Conservation (phyloP, 805 yeast species). For the Aciculoconidium aculeatum region DNA sequence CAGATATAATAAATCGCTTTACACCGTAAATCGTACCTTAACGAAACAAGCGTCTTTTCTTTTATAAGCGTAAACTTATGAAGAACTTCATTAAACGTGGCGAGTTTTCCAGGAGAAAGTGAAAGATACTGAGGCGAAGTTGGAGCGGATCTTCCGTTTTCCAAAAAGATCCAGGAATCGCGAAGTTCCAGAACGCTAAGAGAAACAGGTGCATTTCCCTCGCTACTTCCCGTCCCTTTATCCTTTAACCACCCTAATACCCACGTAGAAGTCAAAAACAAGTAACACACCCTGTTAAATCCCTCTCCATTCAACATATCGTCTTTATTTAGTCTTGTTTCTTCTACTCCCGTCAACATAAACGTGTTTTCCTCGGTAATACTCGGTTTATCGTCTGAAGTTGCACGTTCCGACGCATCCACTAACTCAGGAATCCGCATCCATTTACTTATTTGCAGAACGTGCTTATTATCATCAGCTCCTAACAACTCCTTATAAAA, state of each 20-base stretch:
- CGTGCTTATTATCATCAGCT: constrained; percentile 19
- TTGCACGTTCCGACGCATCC: constrained; percentile 13
- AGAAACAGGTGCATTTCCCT: too few relatives aligned
- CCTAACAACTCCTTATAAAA: constrained; percentile 32
- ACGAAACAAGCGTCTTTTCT: constrained; percentile 36
- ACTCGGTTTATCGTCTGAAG: constrained; percentile 9
- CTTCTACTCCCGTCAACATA: constrained; percentile 13
- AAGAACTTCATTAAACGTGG: constrained; percentile 33
- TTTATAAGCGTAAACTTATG: constrained; percentile 28
- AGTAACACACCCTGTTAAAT: constrained; percentile 45
- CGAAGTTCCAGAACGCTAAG: too few relatives aligned
- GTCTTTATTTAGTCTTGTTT: constrained; percentile 32
- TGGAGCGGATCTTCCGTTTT: constrained; percentile 26
- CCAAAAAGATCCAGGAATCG: constrained; percentile 37
- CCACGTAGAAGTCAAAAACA: constrained; percentile 53
- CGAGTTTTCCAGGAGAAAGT: constrained; percentile 23
- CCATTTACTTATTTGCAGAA: constrained; percentile 27
- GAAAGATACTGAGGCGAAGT: constrained; percentile 21
- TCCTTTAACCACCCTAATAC: constrained; percentile 57
- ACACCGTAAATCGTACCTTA: constrained; percentile 54
- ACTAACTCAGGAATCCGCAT: constrained; percentile 26
- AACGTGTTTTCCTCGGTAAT: constrained; percentile 3
- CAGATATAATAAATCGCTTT: constrained; percentile 48
- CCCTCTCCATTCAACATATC: constrained; percentile 52
- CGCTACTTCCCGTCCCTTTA: too few relatives aligned